phyloP scores from a whole-genome alignment of 441 rosid genomes.

The Gossypium gossypioides region DNA sequence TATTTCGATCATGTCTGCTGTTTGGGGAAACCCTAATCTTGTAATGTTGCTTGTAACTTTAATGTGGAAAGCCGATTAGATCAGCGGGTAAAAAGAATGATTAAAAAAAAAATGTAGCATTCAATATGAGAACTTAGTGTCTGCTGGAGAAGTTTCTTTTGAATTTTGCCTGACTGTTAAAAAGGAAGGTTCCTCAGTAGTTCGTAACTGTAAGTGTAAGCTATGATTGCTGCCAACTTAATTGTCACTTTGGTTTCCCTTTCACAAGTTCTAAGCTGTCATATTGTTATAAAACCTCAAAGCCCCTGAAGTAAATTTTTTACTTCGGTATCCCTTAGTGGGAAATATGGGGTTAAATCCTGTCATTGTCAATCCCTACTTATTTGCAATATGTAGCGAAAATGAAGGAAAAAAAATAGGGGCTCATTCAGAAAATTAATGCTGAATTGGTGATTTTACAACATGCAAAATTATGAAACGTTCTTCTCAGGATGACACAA shows the following conservation, averaged over 20 bases:
- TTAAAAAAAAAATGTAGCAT: background rate
- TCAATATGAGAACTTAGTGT: constrained; percentile 13
- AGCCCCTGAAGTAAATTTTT: too few relatives aligned
- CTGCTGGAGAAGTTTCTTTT: constrained; percentile 14
- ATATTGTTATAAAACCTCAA: too few relatives aligned
- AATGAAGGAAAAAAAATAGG: background rate
- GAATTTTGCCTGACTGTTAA: constrained; percentile 4
- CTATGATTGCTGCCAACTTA: background rate
- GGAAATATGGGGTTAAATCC: too few relatives aligned
- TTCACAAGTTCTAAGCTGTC: too few relatives aligned
- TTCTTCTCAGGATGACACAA: background rate
- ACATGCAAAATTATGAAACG: background rate
- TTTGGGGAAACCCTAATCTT: constrained; percentile 17
- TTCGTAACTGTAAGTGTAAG: too few relatives aligned
- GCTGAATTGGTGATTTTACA: background rate
- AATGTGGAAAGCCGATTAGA: constrained; percentile 20
- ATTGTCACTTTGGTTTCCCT: background rate
- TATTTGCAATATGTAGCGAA: too few relatives aligned
- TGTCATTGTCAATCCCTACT: too few relatives aligned
- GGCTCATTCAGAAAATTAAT: background rate
- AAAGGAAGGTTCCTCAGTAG: background rate
- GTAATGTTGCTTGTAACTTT: constrained; percentile 22
- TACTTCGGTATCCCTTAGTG: too few relatives aligned
- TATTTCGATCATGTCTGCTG: constrained; percentile 7
- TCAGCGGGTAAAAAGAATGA: constrained; percentile 2